These are phyloP conservation scores for Closterium sp. DNA, from an alignment of 139 green algal species.

Conservation along the genomic window DNA sequence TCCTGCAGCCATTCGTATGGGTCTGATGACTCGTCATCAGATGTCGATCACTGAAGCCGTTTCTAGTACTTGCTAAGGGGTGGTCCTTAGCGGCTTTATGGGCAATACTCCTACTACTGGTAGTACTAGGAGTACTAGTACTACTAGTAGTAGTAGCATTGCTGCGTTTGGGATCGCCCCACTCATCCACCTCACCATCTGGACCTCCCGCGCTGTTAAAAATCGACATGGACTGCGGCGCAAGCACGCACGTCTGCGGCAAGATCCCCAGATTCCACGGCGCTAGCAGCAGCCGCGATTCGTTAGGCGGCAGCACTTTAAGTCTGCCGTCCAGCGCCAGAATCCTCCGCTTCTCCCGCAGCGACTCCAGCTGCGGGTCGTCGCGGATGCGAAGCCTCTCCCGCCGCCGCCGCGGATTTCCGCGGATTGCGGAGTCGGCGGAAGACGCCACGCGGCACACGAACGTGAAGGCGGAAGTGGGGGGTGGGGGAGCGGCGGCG, in stretches of 20 bases:
- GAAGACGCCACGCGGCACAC: neutral
- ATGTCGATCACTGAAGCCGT: too few species aligned
- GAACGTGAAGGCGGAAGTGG: neutral
- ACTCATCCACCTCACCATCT: too few species aligned
- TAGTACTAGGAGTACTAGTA: too few species aligned
- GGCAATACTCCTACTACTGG: too few species aligned
- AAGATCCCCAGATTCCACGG: neutral
- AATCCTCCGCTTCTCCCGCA: neutral
- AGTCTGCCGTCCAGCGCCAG: neutral
- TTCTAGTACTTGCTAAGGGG: too few species aligned
- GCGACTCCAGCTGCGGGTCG: neutral
- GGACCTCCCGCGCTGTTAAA: neutral
- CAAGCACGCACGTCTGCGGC: neutral
- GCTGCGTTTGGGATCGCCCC: too few species aligned
- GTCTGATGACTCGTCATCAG: too few species aligned
- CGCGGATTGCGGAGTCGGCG: neutral
- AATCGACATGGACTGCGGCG: neutral
- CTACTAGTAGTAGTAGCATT: too few species aligned
- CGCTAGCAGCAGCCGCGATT: neutral
- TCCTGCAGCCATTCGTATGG: too few species aligned
- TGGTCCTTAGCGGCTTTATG: too few species aligned
- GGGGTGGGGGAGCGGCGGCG: too few species aligned
- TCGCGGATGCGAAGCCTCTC: too few species aligned
- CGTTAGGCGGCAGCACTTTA: neutral
- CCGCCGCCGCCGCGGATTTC: neutral